Base-by-base conservation (phyloP, 2,329 filamentous ascomycete species). In the Amauroascus verrucosus region DNA sequence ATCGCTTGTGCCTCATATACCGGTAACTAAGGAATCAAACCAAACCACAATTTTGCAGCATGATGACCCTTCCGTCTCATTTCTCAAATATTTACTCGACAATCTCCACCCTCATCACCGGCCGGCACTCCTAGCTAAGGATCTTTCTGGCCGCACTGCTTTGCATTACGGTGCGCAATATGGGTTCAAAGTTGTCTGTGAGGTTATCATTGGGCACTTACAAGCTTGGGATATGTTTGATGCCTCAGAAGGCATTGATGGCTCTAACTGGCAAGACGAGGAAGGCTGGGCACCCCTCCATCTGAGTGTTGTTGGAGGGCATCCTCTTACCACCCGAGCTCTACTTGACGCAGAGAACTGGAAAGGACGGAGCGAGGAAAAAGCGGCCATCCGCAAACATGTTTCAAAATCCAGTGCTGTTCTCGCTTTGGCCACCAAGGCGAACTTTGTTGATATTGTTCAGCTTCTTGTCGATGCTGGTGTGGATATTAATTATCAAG, bases 271-370 rank as follows among this genome's bases (percentile, higher is more conserved):
- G 91, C 91, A 96, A 69, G 93, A 98, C 65, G 80, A 82, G 18
- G 93, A 97, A 63, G 91, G 93, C 16, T 88, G 85, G 67, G 88
- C 90, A 8, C 93, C 93, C 0, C 75, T 98, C 40, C 91, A 98
- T 72, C 79, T 98, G 43, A 88, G 86, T 62, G 91, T 97, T 24
- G 86, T 95, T 46, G 89, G 88, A 40, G 91, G 91, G 0, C 93
- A 98, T 67, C 83, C 87, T 2, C 73, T 90, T 49, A 95, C 91
- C 0, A 96, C 90, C 0, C 81, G 86, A 60, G 80, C 83, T 14
- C 77, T 98, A 3, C 76, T 98, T 0, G 81, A 86, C 54, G 84
- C 87, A 1, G 89, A 95, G 64, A 84, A 84, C 58, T 88, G 85
- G 83, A 77, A 82, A 59, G 84, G 83, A 1, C 70, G 74, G 20